Conservation (phyloP, 352 stramenopile genomes). For the Phytophthora idaei region DNA sequence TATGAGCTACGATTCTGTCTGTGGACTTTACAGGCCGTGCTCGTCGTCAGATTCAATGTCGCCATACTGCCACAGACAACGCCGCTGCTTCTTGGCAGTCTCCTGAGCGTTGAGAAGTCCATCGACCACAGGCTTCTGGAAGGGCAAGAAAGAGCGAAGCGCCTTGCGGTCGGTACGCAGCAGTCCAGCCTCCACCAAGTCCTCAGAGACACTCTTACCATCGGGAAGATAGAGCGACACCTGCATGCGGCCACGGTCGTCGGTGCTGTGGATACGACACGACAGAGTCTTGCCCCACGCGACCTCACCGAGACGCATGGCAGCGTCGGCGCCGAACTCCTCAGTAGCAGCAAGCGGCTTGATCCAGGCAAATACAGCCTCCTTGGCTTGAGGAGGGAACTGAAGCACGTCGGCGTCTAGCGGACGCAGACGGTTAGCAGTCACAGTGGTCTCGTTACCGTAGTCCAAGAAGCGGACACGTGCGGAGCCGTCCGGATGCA, state of each 20-base stretch:
- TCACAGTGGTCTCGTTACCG: conserved; percentile 91
- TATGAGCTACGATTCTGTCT: conserved; percentile 18
- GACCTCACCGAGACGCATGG: conserved; percentile 87
- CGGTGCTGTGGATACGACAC: conserved; percentile 67
- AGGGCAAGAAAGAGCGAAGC: conserved; percentile 58
- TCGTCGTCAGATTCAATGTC: conserved; percentile 97
- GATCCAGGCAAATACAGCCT: conserved; percentile 86
- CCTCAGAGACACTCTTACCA: conserved; percentile 89
- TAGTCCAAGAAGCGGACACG: conserved; percentile 96
- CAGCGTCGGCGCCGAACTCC: conserved; percentile 94
- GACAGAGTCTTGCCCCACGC: conserved; percentile 94
- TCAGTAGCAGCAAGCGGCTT: conserved; percentile 84
- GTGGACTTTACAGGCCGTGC: conserved; percentile 27
- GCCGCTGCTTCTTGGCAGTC: conserved; percentile 90
- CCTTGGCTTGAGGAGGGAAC: conserved; percentile 90
- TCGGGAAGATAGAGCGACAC: conserved; percentile 79
- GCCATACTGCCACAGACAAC: conserved; percentile 96
- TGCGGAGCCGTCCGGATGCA: conserved; percentile 61
- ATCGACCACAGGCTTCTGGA: conserved; percentile 87
- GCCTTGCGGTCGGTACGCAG: conserved; percentile 87
- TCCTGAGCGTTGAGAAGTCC: conserved; percentile 93
- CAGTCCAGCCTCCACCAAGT: conserved; percentile 89
- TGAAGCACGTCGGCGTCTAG: conserved; percentile 90
- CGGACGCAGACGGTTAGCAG: conserved; percentile 86
- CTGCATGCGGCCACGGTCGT: conserved; percentile 70